phyloP scores from a whole-genome alignment of 2,329 filamentous ascomycete species.

The Epichloe amarillans region DNA sequence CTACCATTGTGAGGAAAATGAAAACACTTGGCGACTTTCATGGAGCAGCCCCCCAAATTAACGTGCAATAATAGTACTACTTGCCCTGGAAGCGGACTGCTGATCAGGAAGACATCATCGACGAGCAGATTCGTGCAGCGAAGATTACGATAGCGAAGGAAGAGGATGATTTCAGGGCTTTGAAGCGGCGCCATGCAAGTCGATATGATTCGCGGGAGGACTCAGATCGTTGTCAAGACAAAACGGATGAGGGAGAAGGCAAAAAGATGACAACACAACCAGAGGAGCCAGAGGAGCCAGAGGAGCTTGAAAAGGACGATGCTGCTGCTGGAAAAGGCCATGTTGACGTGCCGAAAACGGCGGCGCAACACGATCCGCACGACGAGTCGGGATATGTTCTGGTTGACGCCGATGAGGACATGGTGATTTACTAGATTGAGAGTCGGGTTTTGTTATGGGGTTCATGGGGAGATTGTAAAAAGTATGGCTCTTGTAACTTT shows the following conservation, averaged over 20 bases:
- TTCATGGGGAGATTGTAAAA: not conserved
- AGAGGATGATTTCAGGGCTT: slow-evolving; percentile 44
- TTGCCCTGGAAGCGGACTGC: slow-evolving; percentile 64
- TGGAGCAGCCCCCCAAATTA: not conserved
- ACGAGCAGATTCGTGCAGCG: slow-evolving; percentile 53
- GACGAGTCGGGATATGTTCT: slow-evolving; percentile 67
- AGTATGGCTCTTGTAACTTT: not conserved
- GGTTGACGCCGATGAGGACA: slow-evolving; percentile 77
- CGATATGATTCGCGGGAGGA: slow-evolving; percentile 13
- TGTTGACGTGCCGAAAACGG: not conserved
- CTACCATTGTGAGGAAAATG: slow-evolving; percentile 50
- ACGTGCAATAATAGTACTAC: slow-evolving; percentile 50
- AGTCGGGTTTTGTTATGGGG: not conserved
- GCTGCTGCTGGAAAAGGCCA: not conserved
- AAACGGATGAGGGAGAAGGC: slow-evolving; percentile 19
- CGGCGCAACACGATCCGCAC: slow-evolving; percentile 32
- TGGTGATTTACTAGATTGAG: slow-evolving; percentile 63
- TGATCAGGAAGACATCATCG: slow-evolving; percentile 57
- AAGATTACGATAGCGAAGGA: slow-evolving; percentile 54
- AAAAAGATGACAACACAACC: not conserved
- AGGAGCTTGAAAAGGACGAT: not conserved
- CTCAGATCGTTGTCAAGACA: slow-evolving; percentile 8
- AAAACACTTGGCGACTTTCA: not conserved
- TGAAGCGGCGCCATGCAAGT: slow-evolving; percentile 25
- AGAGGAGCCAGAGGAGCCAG: slow-evolving; percentile 3